These are phyloP conservation scores for Calendula officinalis DNA, from an alignment of 129 eudicot species.

Conservation along the genomic window DNA sequence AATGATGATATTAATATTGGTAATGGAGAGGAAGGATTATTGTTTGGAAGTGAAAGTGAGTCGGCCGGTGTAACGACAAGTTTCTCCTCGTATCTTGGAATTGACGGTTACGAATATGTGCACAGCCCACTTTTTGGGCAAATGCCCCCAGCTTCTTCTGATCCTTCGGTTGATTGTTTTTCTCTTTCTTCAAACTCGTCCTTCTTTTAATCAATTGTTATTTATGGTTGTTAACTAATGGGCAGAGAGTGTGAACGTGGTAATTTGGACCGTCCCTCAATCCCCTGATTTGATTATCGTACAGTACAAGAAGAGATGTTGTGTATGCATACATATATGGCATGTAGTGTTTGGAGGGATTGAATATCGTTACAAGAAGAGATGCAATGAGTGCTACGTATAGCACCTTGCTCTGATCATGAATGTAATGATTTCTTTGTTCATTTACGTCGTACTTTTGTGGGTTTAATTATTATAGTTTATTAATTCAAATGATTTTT, in stretches of 20 bases:
- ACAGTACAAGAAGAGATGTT: background rate
- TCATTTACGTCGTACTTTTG: no score
- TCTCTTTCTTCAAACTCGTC: conserved; percentile 21
- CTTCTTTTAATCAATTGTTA: no score
- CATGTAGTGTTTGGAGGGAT: no score
- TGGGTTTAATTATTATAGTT: background rate
- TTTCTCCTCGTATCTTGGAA: conserved; percentile 31
- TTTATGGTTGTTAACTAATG: background rate
- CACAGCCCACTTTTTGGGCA: conserved; percentile 51
- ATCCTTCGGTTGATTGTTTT: conserved; percentile 22
- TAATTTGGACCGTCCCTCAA: conserved; percentile 23
- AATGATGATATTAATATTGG: conserved; percentile 2
- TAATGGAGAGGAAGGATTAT: conserved; percentile 9
- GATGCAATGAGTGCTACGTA: no score
- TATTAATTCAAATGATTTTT: no score
- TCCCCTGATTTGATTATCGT: background rate
- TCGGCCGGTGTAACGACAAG: background rate
- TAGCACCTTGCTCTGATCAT: no score
- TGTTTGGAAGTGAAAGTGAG: conserved; percentile 13
- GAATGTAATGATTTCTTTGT: no score
- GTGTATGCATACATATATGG: no score
- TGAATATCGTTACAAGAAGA: no score
- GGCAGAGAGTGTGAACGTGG: conserved; percentile 26
- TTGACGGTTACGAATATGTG: conserved; percentile 35
- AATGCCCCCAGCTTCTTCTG: conserved; percentile 40